Conservation (phyloP, 345 rosid species). For the Physaria fendleri region DNA sequence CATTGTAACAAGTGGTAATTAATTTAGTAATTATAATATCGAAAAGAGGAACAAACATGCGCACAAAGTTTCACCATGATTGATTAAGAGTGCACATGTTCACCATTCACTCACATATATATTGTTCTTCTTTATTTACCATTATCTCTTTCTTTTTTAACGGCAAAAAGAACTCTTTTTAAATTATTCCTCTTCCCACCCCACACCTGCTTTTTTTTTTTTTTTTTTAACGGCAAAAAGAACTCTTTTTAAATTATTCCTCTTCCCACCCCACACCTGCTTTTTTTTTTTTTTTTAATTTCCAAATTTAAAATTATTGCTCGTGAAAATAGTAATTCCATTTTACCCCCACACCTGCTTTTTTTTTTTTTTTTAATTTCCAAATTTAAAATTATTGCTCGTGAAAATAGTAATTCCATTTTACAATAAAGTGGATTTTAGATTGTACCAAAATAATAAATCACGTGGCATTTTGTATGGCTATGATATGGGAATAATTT, state of each 20-base stretch:
- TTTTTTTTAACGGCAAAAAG: too few species aligned
- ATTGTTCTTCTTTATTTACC: background rate
- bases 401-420: background rate
- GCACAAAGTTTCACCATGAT: conserved; percentile 22
- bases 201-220: too few species aligned
- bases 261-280: too few species aligned
- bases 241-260: background rate
- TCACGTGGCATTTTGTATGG: background rate
- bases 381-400: background rate
- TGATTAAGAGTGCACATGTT: conserved; percentile 17
- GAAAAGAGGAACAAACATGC: conserved; percentile 27
- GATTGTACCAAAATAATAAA: background rate
- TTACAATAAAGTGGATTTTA: background rate
- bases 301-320: background rate
- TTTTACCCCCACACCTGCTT: background rate
- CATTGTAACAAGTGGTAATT: background rate
- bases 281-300: too few species aligned
- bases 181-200: background rate
- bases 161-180: too few species aligned
- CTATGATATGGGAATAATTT: conserved; percentile 13
- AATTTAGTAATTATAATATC: background rate
- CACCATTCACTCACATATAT: background rate
- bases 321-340: background rate
- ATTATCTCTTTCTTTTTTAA: background rate
- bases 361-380: background rate